Evolutionary conservation across 2,329 filamentous ascomycete genomes (phyloP), one percentile per base, ranked within the genome.

Genomic region (Aureobasidium sp.): DNA sequence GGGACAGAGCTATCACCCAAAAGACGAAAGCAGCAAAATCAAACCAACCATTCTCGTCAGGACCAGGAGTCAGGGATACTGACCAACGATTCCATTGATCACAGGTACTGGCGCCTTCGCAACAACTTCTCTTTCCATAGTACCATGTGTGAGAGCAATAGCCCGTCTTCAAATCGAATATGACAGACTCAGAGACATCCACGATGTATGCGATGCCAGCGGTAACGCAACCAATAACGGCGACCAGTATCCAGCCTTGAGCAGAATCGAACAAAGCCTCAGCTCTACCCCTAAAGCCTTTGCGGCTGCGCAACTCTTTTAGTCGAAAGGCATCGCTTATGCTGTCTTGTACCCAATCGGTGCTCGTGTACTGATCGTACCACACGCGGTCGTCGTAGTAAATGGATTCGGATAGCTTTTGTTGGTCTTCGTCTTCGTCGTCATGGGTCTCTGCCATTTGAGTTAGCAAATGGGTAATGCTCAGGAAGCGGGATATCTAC

Each of bases 331-430:
- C 91, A 75, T 97, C 94, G 69, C 91, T 90, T 67, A 99, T 97
- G 73, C 89, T 92, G 74, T 99, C 94, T 72, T 96, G 93, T 0
- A 99, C 92, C 94, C 94, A 99, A 74, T 99, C 93, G 60, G 91
- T 97, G 7, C 90, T 96, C 6, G 91, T 96, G 70, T 96, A 96
- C 75, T 99, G 94, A 78, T 99, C 94, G 76, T 97, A 97, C 94
- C 94, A 97, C 9, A 95, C 89, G 63, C 94, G 86, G 67, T 97
- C 91, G 70, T 97, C 90, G 55, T 87, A 79, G 67, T 85, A 87
- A 10, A 88, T 75, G 5, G 85, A 86, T 37, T 80, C 77, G 69
- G 86, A 89, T 53, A 86, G 86, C 64, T 88, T 85, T 64, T 80
- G 74, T 74, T 87, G 77, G 64, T 81, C 59, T 7, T 48, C 27